These are phyloP conservation scores for Lentinula lateritia DNA, from an alignment of 768 basidiomycete species.

Conservation along the genomic window DNA sequence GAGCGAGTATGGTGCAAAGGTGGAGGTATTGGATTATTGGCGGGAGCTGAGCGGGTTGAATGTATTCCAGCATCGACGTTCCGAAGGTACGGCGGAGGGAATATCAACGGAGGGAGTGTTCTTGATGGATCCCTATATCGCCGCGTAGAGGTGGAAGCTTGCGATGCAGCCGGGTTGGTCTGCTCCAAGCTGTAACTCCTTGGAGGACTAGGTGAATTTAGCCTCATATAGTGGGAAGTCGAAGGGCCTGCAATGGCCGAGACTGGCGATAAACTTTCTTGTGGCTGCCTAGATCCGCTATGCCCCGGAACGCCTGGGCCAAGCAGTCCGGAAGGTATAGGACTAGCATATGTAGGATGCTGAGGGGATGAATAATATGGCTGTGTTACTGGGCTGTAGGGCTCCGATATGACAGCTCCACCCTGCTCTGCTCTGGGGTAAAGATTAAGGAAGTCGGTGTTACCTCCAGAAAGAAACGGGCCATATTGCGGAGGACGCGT, in stretches of 20 bases:
- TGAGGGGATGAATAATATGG: neutral
- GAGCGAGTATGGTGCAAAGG: constrained; percentile 13
- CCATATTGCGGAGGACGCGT: constrained; percentile 58
- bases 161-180: neutral
- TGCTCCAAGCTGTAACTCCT: neutral
- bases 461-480: constrained; percentile 42
- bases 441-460: constrained; percentile 8
- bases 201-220: constrained; percentile 1
- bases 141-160: neutral
- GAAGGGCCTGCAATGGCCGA: neutral
- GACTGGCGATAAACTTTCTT: neutral
- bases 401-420: neutral
- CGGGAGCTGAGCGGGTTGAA: constrained; percentile 2
- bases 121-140: constrained; percentile 24
- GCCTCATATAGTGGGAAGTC: neutral
- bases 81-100: constrained; percentile 5
- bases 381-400: neutral
- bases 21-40: neutral
- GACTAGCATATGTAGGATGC: constrained; percentile 5
- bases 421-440: constrained; percentile 3
- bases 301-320: constrained; percentile 53
- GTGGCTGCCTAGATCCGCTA: constrained; percentile 18
- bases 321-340: constrained; percentile 34
- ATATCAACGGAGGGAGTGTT: constrained; percentile 28
- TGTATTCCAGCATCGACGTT: neutral